These are phyloP conservation scores for Phytophthora brassicae DNA, from an alignment of 352 stramenopile species.

Conservation along the genomic window DNA sequence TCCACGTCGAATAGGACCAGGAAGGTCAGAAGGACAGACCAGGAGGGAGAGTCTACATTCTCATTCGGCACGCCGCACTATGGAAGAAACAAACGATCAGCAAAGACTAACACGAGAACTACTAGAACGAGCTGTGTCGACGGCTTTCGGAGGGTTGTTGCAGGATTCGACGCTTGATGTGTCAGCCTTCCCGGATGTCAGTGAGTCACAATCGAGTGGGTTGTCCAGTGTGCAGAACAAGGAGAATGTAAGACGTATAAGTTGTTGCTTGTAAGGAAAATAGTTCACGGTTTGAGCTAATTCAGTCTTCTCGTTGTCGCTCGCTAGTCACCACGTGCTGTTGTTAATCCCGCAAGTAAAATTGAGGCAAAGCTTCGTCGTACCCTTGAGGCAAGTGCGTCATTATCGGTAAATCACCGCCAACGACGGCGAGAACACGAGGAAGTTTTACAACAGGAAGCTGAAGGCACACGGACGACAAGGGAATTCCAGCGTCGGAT, in stretches of 20 bases:
- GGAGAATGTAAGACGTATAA: slow-evolving; percentile 21
- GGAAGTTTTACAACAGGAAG: slow-evolving; percentile 19
- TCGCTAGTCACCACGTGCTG: slow-evolving; percentile 1
- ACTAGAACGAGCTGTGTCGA: slow-evolving; percentile 58
- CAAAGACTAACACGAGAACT: slow-evolving; percentile 43
- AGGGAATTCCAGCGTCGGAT: slow-evolving; percentile 43
- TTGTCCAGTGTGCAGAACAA: slow-evolving; percentile 25
- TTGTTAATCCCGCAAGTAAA: slow-evolving; percentile 6
- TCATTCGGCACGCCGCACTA: background rate
- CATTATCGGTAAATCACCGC: slow-evolving; percentile 20
- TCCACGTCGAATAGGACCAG: background rate
- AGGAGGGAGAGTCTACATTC: background rate
- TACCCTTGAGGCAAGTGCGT: slow-evolving; percentile 13
- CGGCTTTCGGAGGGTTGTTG: slow-evolving; percentile 37
- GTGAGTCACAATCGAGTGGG: slow-evolving; percentile 22
- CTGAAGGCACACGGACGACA: background rate
- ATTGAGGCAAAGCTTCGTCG: slow-evolving; percentile 17
- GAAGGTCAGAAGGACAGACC: background rate
- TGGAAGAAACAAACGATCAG: slow-evolving; percentile 17
- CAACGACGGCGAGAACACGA: slow-evolving; percentile 23
- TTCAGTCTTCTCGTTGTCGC: background rate
- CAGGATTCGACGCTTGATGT: slow-evolving; percentile 27
- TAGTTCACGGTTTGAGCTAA: background rate
- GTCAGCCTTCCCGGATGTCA: slow-evolving; percentile 19
- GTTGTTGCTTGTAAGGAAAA: background rate